Base-by-base conservation (phyloP, 1,139 yeast genomes). In the Pneumocystis carinii region DNA sequence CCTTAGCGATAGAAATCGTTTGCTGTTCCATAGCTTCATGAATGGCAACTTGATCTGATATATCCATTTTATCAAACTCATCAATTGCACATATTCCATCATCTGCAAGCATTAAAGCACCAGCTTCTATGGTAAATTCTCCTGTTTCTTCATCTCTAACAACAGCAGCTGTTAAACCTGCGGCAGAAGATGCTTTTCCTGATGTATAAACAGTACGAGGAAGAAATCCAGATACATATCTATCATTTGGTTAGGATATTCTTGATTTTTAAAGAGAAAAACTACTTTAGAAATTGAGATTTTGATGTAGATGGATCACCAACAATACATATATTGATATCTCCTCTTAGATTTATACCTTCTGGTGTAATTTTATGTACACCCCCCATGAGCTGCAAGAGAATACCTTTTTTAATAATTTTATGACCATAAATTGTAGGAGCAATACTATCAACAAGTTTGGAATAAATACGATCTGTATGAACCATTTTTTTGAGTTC, bases 1-100 rank as follows among this genome's bases (percentile, higher is more conserved):
- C 98, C 74, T 92, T 92, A 32, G 98, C 97, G 71, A 92, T 92
- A 15, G 97, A 90, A 68, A 92, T 92, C 0, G 98, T 92, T 74
- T 92, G 98, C 75, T 92, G 98, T 78, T 92, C 98, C 99, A 92
- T 92, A 17, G 98, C 99, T 78, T 92, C 99, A 77, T 92, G 99
- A 78, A 92, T 92, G 2, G 98, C 98, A 65, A 92, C 98, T 76
- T 94, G 98, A 75, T 94, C 98, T 4, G 84, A 76, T 61, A 92
- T 75, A 74, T 92, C 97, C 98, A 92, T 92, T 78, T 94, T 92
- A 74, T 92, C 99, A 71, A 92, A 92, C 76, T 92, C 99, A 73
- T 92, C 99, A 75, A 92, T 92, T 67, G 97, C 95, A 79, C 99
- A 92, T 67, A 92, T 88, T 67, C 99, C 99, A 72, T 92, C 94